Evolutionary conservation across 805 yeast genomes (phyloP).

Genomic region (Candida taoyuanica): DNA sequence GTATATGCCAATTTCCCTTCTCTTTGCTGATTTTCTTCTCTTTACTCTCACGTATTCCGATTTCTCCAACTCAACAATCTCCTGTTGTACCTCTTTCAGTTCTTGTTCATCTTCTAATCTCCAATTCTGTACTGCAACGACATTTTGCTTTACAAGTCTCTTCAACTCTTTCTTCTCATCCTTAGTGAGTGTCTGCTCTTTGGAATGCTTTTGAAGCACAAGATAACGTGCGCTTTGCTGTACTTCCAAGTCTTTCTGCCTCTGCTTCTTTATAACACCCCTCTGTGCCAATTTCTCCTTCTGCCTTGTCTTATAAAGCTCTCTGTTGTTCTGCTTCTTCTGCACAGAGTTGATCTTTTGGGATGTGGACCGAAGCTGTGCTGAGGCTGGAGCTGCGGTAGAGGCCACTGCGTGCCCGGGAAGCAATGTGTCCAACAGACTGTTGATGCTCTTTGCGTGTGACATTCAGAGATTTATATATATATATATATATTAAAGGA

Average conservation of each 20-base stretch:
- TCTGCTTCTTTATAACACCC: slow-evolving; percentile 19
- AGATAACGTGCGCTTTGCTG: slow-evolving; percentile 31
- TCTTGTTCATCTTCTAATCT: slow-evolving; percentile 38
- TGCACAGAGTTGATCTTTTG: slow-evolving; percentile 36
- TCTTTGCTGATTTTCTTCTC: slow-evolving; percentile 17
- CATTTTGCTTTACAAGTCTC: slow-evolving; percentile 33
- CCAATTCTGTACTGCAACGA: slow-evolving; percentile 38
- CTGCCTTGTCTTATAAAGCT: slow-evolving; percentile 27
- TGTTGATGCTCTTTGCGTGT: slow-evolving; percentile 31
- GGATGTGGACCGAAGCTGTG: slow-evolving; percentile 29
- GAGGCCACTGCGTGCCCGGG: slow-evolving; percentile 30
- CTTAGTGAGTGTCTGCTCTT: slow-evolving; percentile 28
- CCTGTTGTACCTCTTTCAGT: slow-evolving; percentile 36
- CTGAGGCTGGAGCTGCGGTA: background rate
- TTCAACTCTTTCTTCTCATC: slow-evolving; percentile 34
- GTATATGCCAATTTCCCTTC: too few relatives aligned
- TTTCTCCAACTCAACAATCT: slow-evolving; percentile 40
- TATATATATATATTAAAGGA: too few relatives aligned
- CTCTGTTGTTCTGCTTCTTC: slow-evolving; percentile 30
- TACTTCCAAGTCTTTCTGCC: slow-evolving; percentile 22
- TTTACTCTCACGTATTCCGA: slow-evolving; percentile 30
- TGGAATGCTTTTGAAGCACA: slow-evolving; percentile 31
- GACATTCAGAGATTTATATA: too few relatives aligned
- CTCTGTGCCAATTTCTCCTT: slow-evolving; percentile 18
- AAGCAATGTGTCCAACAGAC: slow-evolving; percentile 32